Conservation (phyloP, 2,329 filamentous ascomycete genomes). For the Aspergillus melleus region DNA sequence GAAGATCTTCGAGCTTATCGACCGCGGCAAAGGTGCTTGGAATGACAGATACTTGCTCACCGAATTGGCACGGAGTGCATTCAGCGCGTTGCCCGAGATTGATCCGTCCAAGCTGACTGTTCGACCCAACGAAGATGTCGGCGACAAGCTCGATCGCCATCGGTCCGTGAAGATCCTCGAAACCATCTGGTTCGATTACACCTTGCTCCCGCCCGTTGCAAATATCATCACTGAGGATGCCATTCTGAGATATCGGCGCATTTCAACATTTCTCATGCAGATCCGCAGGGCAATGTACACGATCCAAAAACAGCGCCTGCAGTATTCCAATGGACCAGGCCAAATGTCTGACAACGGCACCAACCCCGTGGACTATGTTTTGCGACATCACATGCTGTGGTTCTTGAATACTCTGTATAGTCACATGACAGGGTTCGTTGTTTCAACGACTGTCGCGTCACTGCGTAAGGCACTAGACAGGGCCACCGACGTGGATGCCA, state of each 20-base stretch:
- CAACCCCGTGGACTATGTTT: constrained; percentile 39
- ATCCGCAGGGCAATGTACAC: constrained; percentile 68
- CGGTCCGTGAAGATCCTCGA: constrained; percentile 64
- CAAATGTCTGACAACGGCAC: constrained; percentile 44
- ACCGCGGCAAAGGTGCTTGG: constrained; percentile 63
- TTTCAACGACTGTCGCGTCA: constrained; percentile 59
- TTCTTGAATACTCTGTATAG: constrained; percentile 73
- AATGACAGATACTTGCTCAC: constrained; percentile 79
- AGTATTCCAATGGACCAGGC: constrained; percentile 32
- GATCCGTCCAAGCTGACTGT: constrained; percentile 65
- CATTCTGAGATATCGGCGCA: constrained; percentile 65
- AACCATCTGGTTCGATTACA: constrained; percentile 66
- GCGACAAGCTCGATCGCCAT: constrained; percentile 48
- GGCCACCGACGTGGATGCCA: constrained; percentile 74
- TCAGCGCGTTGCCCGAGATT: constrained; percentile 53
- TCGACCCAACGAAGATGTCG: constrained; percentile 47
- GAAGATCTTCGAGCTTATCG: constrained; percentile 73
- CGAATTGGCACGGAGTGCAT: constrained; percentile 72
- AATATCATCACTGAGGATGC: constrained; percentile 72
- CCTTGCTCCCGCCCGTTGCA: constrained; percentile 63
- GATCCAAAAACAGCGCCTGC: constrained; percentile 56
- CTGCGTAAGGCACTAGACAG: constrained; percentile 60
- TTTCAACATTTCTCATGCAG: constrained; percentile 78
- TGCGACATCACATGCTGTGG: constrained; percentile 73
- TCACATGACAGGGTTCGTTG: constrained; percentile 72